phyloP scores from a whole-genome alignment of 768 basidiomycete genomes.

The Pleurotus sapidus region DNA sequence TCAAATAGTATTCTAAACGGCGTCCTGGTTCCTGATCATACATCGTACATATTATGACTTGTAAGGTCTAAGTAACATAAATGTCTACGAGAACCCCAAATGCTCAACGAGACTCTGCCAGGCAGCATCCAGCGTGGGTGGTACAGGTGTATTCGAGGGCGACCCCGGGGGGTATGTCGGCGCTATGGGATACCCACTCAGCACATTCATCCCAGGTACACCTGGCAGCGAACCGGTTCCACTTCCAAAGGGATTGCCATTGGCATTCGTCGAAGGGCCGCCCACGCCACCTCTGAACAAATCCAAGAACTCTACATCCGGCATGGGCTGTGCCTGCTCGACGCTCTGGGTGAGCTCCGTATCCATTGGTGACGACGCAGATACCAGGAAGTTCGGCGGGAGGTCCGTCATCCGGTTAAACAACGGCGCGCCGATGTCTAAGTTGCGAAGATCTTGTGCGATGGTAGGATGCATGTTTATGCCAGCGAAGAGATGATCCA shows the following conservation, averaged over 20 bases:
- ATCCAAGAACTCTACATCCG: constrained; percentile 24
- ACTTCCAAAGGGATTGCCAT: neutral
- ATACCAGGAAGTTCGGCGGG: constrained; percentile 9
- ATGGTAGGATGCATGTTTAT: constrained; percentile 47
- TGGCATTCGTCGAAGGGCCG: neutral
- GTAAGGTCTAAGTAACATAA: too few species aligned
- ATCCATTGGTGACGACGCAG: constrained; percentile 3
- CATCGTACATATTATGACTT: too few species aligned
- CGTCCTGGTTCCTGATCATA: too few species aligned
- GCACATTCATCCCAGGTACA: constrained; percentile 14
- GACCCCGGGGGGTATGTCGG: neutral
- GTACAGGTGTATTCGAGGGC: constrained; percentile 12
- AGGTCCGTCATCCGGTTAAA: constrained; percentile 24
- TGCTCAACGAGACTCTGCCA: constrained; percentile 73
- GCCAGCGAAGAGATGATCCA: constrained; percentile 2
- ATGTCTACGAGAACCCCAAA: constrained; percentile 41
- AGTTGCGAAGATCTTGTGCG: constrained; percentile 50
- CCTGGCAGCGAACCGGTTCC: neutral
- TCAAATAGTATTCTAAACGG: too few species aligned
- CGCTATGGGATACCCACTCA: neutral
- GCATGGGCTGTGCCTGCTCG: constrained; percentile 17
- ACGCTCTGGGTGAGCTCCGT: constrained; percentile 14
- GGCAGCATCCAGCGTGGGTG: constrained; percentile 50
- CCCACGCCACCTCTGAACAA: neutral
- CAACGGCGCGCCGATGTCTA: constrained; percentile 22